phyloP scores from a whole-genome alignment of 805 yeast species.

The Ogataea ramenticola region DNA sequence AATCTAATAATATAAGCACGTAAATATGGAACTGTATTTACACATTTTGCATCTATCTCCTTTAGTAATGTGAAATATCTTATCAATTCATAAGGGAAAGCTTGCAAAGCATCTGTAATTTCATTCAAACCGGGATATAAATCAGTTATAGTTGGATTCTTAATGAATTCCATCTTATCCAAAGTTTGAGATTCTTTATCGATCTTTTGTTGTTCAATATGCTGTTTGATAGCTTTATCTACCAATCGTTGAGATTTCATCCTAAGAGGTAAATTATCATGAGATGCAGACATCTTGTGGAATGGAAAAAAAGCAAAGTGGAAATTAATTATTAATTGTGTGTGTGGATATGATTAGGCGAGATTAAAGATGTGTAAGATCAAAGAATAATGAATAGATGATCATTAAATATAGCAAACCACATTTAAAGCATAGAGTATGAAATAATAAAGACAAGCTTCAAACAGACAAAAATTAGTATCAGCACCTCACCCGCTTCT shows the following conservation, averaged over 20 bases:
- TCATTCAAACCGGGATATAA: slow-evolving; percentile 85
- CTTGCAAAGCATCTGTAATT: slow-evolving; percentile 83
- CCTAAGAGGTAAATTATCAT: slow-evolving; percentile 19
- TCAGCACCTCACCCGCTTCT: no score
- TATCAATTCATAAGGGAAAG: slow-evolving; percentile 76
- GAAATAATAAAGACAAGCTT: no score
- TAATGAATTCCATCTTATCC: slow-evolving; percentile 5
- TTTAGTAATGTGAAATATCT: slow-evolving; percentile 81
- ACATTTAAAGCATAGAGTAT: no score
- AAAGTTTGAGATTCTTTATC: background rate
- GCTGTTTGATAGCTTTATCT: slow-evolving; percentile 15
- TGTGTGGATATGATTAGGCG: no score
- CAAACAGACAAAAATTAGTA: no score
- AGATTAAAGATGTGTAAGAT: no score
- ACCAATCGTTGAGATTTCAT: slow-evolving; percentile 20
- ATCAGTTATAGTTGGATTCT: slow-evolving; percentile 26
- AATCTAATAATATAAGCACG: slow-evolving; percentile 45
- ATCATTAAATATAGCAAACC: no score
- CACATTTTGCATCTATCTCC: slow-evolving; percentile 94
- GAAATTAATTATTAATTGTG: no score
- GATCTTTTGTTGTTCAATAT: background rate
- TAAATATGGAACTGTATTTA: slow-evolving; percentile 62
- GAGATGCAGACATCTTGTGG: background rate
- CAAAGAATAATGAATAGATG: no score
- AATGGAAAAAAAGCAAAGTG: background rate